A percentile compares a stretch with the other conserved stretches of the same genome.
These are phyloP conservation scores for Dendrobium catenatum DNA, from an alignment of 106 monocot genomes.

Conservation along the genomic window DNA sequence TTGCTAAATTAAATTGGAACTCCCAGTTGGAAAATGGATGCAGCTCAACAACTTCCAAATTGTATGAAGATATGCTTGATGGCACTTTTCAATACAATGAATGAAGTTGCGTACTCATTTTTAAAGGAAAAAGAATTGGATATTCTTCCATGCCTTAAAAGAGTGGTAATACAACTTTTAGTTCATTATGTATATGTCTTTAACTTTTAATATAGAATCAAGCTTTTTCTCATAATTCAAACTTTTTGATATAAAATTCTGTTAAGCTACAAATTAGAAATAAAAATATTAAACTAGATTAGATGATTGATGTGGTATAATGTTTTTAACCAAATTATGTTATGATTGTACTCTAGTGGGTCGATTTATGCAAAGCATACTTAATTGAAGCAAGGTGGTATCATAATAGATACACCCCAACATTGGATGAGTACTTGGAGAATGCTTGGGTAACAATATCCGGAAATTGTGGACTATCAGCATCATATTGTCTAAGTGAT, in stretches of 20 bases:
- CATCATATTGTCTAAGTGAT: background rate
- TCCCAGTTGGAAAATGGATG: background rate
- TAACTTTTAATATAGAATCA: too few relatives aligned
- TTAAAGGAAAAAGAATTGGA: conserved; percentile 3
- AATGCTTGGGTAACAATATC: conserved; percentile 1
- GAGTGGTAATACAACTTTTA: background rate
- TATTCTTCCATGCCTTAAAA: background rate
- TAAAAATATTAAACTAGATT: too few relatives aligned
- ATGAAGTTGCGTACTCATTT: conserved; percentile 6
- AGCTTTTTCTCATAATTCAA: too few relatives aligned
- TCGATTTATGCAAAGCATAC: conserved; percentile 17
- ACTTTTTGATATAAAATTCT: too few relatives aligned
- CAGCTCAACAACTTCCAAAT: conserved; percentile 9
- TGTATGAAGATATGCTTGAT: conserved; percentile 20
- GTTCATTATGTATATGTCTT: too few relatives aligned
- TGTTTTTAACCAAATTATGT: too few relatives aligned
- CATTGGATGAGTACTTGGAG: conserved; percentile 15
- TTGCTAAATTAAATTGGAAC: background rate
- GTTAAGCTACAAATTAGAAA: too few relatives aligned
- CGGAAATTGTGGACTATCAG: background rate
- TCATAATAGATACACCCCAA: conserved; percentile 6
- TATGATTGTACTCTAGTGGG: conserved; percentile 13
- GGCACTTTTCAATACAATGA: conserved; percentile 14
- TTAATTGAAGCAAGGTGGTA: conserved; percentile 26
- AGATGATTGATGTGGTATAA: too few relatives aligned